These are phyloP conservation scores for Tuber brumale DNA, from an alignment of 495 filamentous ascomycete genomes.

Conservation along the genomic window DNA sequence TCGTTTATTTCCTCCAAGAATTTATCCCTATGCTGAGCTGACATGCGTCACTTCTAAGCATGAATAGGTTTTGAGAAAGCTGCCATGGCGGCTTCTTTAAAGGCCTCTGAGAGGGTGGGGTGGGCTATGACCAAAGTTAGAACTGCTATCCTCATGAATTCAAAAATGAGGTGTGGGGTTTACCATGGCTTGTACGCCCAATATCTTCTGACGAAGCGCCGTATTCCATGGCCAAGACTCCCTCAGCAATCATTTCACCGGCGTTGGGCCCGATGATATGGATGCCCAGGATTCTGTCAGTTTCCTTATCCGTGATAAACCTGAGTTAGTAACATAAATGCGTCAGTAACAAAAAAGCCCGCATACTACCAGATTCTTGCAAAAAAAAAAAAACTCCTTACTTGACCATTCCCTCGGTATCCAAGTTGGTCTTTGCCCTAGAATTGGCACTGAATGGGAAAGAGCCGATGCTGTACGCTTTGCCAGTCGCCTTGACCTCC, in stretches of 20 bases:
- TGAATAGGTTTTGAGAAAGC: slow-evolving; percentile 96
- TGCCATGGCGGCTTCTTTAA: slow-evolving; percentile 99
- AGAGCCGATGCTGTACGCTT: slow-evolving; percentile 82
- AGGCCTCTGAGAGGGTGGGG: slow-evolving; percentile 91
- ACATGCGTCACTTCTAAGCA: slow-evolving; percentile 54
- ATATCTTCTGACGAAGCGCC: slow-evolving; percentile 93
- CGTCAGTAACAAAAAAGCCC: slow-evolving; percentile 10
- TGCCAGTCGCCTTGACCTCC: slow-evolving; percentile 79
- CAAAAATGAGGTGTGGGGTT: slow-evolving; percentile 6
- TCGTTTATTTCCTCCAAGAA: background rate
- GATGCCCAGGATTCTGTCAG: slow-evolving; percentile 86
- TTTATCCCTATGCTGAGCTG: background rate
- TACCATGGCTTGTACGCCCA: slow-evolving; percentile 80
- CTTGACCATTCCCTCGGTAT: slow-evolving; percentile 94
- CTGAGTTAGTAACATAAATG: slow-evolving; percentile 7
- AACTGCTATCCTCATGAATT: background rate
- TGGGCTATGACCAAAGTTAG: slow-evolving; percentile 51
- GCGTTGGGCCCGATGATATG: slow-evolving; percentile 96
- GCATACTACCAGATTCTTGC: background rate
- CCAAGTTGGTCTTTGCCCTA: slow-evolving; percentile 95
- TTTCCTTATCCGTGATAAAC: slow-evolving; percentile 92
- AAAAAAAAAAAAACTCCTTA: slow-evolving; percentile 13
- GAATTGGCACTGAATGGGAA: slow-evolving; percentile 99
- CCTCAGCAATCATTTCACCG: slow-evolving; percentile 99
- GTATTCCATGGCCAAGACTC: slow-evolving; percentile 90